A percentile compares a stretch with the other conserved stretches of the same genome.
These are phyloP conservation scores for Heimioporus sp. DNA, from an alignment of 768 basidiomycete species.

Conservation along the genomic window DNA sequence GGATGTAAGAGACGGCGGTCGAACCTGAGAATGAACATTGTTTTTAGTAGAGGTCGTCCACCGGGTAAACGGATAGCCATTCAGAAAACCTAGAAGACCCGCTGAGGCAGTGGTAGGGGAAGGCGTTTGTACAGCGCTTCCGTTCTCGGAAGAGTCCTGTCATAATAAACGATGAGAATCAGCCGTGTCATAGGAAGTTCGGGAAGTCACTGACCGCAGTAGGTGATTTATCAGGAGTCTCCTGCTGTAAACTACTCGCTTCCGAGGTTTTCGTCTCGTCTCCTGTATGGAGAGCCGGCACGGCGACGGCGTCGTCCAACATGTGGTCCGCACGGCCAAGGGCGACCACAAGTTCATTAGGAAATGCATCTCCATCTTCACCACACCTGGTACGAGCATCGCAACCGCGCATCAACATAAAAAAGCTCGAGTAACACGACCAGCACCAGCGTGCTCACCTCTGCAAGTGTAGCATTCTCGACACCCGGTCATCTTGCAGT, in stretches of 20 bases:
- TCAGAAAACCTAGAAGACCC: slow-evolving; percentile 60
- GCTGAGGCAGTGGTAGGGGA: slow-evolving; percentile 24
- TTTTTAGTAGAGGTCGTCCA: slow-evolving; percentile 39
- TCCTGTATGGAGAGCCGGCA: slow-evolving; percentile 7
- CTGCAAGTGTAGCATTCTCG: slow-evolving; percentile 64
- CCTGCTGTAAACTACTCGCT: slow-evolving; percentile 17
- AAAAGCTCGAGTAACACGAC: slow-evolving; percentile 2
- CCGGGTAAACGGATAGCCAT: slow-evolving; percentile 55
- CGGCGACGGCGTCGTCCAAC: slow-evolving; percentile 40
- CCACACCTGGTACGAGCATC: slow-evolving; percentile 39
- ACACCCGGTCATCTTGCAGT: slow-evolving; percentile 66
- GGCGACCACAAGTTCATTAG: slow-evolving; percentile 58
- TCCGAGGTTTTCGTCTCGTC: slow-evolving; percentile 17
- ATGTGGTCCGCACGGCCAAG: slow-evolving; percentile 60
- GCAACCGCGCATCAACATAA: slow-evolving; percentile 2
- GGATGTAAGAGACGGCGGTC: slow-evolving; percentile 17
- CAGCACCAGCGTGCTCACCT: slow-evolving; percentile 42
- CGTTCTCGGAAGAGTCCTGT: slow-evolving; percentile 29
- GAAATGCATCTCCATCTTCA: slow-evolving; percentile 56
- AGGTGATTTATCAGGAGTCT: slow-evolving; percentile 16
- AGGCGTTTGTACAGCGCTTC: slow-evolving; percentile 16
- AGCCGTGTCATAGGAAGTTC: background rate
- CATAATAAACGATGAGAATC: background rate
- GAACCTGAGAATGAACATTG: slow-evolving; percentile 17
- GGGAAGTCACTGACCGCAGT: slow-evolving; percentile 16